Evolutionary conservation across 2,329 filamentous ascomycete genomes (phyloP).

Genomic region (Monosporascus sp.): DNA sequence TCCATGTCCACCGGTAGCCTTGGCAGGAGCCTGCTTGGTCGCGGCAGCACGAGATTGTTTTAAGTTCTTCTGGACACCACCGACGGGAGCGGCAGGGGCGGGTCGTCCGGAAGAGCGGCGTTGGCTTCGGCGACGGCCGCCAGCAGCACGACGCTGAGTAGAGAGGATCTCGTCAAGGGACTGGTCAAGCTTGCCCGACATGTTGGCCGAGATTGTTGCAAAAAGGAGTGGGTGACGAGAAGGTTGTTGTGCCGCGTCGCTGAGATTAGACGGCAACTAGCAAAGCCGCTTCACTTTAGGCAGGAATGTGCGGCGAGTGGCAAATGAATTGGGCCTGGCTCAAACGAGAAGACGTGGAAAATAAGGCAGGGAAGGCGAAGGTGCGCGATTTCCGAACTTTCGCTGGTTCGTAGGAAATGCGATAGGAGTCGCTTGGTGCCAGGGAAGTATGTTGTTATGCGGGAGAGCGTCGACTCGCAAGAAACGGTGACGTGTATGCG

Average conservation of each 20-base stretch:
- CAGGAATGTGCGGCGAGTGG: not conserved
- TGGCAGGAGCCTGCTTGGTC: slow-evolving; percentile 60
- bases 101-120: slow-evolving; percentile 51
- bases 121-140: slow-evolving; percentile 44
- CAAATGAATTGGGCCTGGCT: not conserved
- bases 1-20: slow-evolving; percentile 54
- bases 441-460: not conserved
- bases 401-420: not conserved
- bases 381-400: not conserved
- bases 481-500: not conserved
- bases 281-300: not conserved
- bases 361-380: no score
- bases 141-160: slow-evolving; percentile 59
- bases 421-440: not conserved
- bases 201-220: slow-evolving; percentile 40
- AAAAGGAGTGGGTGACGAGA: not conserved
- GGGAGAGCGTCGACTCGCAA: not conserved
- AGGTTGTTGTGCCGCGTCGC: not conserved
- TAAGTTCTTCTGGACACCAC: slow-evolving; percentile 78
- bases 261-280: not conserved
- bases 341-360: no score
- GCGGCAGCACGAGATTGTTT: slow-evolving; percentile 55
- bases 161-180: slow-evolving; percentile 97
- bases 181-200: slow-evolving; percentile 95
- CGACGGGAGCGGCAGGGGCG: slow-evolving; percentile 65